A percentile compares a stretch with the other conserved stretches of the same genome.
These are phyloP conservation scores for Echites panduratus DNA, from an alignment of 257 asterid species.

Conservation along the genomic window DNA sequence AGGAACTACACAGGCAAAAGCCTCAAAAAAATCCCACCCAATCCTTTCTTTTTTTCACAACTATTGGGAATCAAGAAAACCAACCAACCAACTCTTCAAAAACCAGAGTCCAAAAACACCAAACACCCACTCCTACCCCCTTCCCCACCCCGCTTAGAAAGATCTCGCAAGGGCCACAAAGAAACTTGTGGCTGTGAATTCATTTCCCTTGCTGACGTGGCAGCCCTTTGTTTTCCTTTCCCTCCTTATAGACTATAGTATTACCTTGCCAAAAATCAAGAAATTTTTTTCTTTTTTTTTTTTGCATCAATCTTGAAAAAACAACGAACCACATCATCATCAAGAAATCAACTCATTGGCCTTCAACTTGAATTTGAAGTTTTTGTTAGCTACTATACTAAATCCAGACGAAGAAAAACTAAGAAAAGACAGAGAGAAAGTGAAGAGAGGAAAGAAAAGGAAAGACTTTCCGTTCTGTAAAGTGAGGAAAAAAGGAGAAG, in stretches of 20 bases:
- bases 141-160: slow-evolving; percentile 20
- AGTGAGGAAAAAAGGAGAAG: too few relatives aligned
- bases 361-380: neutral
- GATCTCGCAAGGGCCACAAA: slow-evolving; percentile 58
- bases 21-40: too few relatives aligned
- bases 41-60: neutral
- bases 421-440: neutral
- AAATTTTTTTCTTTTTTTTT: too few relatives aligned
- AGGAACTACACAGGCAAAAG: too few relatives aligned
- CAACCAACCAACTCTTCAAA: neutral
- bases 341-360: slow-evolving; percentile 6
- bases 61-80: slow-evolving; percentile 15
- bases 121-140: neutral
- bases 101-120: neutral
- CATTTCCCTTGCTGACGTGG: slow-evolving; percentile 45
- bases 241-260: slow-evolving; percentile 17
- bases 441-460: neutral
- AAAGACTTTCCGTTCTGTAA: slow-evolving; percentile 6
- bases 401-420: neutral
- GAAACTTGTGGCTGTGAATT: slow-evolving; percentile 70
- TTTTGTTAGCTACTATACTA: neutral
- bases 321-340: neutral
- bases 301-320: neutral
- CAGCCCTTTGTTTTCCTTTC: slow-evolving; percentile 32
- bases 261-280: slow-evolving; percentile 20